Conservation (phyloP, 1,139 yeast genomes). For the Suzukiozyma palmioleophila region DNA sequence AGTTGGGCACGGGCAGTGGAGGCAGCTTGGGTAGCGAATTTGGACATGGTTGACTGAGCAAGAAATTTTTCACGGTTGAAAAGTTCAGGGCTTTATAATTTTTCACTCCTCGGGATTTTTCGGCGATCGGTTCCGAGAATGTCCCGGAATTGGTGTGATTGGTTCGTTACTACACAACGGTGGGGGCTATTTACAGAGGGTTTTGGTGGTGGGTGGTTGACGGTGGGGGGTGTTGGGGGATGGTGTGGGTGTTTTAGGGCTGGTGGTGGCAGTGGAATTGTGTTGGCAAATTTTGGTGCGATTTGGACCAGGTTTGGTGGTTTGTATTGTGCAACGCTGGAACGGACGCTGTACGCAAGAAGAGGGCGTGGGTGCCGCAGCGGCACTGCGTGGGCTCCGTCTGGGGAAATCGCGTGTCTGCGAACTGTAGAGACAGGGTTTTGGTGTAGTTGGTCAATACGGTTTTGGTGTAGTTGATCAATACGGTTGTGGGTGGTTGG, state of each 20-base stretch:
- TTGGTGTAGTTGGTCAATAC: too few relatives aligned
- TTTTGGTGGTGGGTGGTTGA: too few relatives aligned
- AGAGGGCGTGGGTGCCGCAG: neutral
- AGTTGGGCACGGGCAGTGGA: constrained; percentile 9
- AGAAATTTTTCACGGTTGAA: constrained; percentile 1
- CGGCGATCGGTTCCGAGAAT: constrained; percentile 3
- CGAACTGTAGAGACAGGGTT: too few relatives aligned
- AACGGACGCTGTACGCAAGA: too few relatives aligned
- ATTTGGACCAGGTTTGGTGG: too few relatives aligned
- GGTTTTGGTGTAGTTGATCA: too few relatives aligned
- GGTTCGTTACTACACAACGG: neutral
- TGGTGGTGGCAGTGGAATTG: neutral
- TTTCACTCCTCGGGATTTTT: constrained; percentile 3
- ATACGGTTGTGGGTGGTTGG: too few relatives aligned
- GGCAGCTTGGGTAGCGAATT: constrained; percentile 18
- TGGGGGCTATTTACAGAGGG: neutral
- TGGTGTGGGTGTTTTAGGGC: neutral
- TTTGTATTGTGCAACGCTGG: too few relatives aligned
- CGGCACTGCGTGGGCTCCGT: too few relatives aligned
- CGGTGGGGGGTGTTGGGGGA: too few relatives aligned
- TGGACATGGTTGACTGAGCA: constrained; percentile 22
- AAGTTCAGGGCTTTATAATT: neutral
- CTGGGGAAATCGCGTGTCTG: too few relatives aligned
- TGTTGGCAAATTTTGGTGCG: too few relatives aligned
- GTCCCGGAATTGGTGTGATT: constrained; percentile 1